Evolutionary conservation across 768 basidiomycete species (phyloP).

Genomic region (Xerocomellus chrysenteron): DNA sequence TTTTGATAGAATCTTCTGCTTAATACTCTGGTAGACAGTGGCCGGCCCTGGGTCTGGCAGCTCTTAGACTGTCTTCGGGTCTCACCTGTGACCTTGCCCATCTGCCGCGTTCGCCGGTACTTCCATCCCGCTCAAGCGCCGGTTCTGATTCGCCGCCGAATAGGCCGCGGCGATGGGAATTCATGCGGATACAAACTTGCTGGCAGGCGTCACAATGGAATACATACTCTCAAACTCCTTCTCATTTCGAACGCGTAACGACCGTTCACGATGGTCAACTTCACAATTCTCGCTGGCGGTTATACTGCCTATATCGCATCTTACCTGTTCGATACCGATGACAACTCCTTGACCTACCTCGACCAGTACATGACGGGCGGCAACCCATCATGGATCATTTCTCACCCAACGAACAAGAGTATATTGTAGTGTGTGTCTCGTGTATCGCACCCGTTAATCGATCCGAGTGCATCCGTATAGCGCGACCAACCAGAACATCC

Average conservation of each 20-base stretch:
- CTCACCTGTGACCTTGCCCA: too few relatives aligned
- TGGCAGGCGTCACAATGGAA: neutral
- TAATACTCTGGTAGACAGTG: too few relatives aligned
- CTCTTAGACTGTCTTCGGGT: too few relatives aligned
- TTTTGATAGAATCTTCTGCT: too few relatives aligned
- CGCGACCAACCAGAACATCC: slow-evolving; percentile 54
- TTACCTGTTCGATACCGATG: slow-evolving; percentile 58
- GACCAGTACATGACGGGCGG: slow-evolving; percentile 42
- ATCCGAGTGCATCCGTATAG: slow-evolving; percentile 32
- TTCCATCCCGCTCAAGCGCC: too few relatives aligned
- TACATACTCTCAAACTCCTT: neutral
- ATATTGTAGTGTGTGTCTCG: slow-evolving; percentile 55
- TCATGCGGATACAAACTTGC: neutral
- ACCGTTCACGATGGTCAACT: slow-evolving; percentile 55
- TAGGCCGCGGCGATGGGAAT: too few relatives aligned
- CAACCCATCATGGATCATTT: slow-evolving; percentile 61
- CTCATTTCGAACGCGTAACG: neutral
- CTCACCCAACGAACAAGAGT: slow-evolving; percentile 54
- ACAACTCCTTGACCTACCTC: slow-evolving; percentile 45
- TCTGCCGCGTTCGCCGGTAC: too few relatives aligned
- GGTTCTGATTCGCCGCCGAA: too few relatives aligned
- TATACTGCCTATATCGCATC: slow-evolving; percentile 60
- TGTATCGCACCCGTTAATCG: neutral
- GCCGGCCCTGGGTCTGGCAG: too few relatives aligned
- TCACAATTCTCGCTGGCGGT: slow-evolving; percentile 68